phyloP scores from a whole-genome alignment of 2,329 filamentous ascomycete genomes.

The Aspergillus melleus region DNA sequence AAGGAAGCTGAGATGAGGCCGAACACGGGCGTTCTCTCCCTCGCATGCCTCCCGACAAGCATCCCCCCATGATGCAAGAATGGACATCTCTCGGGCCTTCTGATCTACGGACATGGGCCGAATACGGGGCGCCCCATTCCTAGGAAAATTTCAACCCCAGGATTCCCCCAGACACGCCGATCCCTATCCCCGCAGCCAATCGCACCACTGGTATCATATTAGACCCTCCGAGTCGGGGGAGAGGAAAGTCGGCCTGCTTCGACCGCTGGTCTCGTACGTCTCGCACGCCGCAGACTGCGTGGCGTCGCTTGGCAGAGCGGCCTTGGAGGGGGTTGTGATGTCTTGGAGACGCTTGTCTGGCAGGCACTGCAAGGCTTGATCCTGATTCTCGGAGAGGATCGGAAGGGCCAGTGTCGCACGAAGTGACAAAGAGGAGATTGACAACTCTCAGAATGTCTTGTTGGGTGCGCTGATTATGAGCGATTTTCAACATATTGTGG shows the following conservation, averaged over 20 bases:
- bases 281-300: background rate
- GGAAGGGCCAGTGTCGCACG: background rate
- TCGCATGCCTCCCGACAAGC: no score
- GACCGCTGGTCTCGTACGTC: background rate
- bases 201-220: background rate
- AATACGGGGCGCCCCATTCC: background rate
- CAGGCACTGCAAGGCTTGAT: background rate
- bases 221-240: background rate
- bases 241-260: background rate
- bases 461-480: background rate
- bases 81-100: no score
- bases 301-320: background rate
- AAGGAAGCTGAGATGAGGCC: background rate
- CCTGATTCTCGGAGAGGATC: background rate
- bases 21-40: background rate
- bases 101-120: background rate
- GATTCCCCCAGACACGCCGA: background rate
- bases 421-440: background rate
- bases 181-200: background rate
- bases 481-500: background rate
- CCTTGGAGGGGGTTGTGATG: background rate
- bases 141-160: background rate
- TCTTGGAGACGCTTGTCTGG: slow-evolving; percentile 4
- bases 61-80: no score
- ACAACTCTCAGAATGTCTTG: background rate